A percentile compares a stretch with the other conserved stretches of the same genome.
Evolutionary conservation across 495 filamentous ascomycete species (phyloP).

Genomic region (Talaromyces stipitatus): DNA sequence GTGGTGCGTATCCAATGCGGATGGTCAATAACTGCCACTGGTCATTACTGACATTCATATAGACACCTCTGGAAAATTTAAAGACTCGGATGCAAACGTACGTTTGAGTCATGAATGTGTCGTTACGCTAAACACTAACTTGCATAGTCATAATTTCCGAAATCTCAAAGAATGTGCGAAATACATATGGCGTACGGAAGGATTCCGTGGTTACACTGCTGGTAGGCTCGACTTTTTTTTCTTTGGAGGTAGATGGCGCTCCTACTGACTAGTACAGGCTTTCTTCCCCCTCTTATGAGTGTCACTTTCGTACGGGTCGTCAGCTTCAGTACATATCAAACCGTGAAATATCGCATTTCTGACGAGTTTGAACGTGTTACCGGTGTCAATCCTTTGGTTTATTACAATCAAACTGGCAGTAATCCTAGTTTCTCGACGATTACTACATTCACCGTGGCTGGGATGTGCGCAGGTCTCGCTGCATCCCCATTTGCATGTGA

Average conservation of each 20-base stretch:
- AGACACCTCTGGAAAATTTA: slow-evolving; percentile 43
- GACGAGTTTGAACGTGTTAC: slow-evolving; percentile 38
- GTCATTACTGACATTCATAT: background rate
- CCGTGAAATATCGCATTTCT: slow-evolving; percentile 69
- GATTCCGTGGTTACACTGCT: slow-evolving; percentile 39
- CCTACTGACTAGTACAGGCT: slow-evolving; percentile 38
- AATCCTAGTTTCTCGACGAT: slow-evolving; percentile 62
- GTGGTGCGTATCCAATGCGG: slow-evolving; percentile 32
- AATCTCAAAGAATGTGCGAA: slow-evolving; percentile 33
- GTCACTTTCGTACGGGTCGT: slow-evolving; percentile 85
- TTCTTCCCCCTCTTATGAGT: slow-evolving; percentile 72
- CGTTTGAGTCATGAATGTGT: slow-evolving; percentile 8
- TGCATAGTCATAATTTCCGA: slow-evolving; percentile 33
- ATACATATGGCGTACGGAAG: slow-evolving; percentile 40
- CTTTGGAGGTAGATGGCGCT: background rate
- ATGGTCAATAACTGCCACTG: too few relatives aligned
- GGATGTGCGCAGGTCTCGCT: slow-evolving; percentile 68
- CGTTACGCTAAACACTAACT: background rate
- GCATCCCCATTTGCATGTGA: slow-evolving; percentile 83
- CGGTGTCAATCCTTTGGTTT: slow-evolving; percentile 60
- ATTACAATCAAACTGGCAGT: slow-evolving; percentile 62
- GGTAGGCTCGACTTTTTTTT: slow-evolving; percentile 20
- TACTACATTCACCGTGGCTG: slow-evolving; percentile 68
- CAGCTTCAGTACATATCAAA: slow-evolving; percentile 89
- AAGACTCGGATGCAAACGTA: slow-evolving; percentile 47